phyloP scores from a whole-genome alignment of 768 basidiomycete genomes.

The Tephrocybe rancida region DNA sequence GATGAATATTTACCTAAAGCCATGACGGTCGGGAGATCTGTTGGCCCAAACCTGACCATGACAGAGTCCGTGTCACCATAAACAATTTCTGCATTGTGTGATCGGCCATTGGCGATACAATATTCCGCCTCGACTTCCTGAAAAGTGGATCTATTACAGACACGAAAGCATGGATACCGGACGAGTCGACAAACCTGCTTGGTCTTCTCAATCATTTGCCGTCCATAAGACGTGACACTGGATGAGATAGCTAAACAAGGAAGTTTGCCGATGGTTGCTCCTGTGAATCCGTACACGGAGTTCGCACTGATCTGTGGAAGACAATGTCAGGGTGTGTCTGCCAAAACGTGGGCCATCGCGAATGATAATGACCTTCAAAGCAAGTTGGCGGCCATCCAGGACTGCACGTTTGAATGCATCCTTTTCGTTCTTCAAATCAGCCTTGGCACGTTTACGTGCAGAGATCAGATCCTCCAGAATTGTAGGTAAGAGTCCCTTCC shows the following conservation, averaged over 20 bases:
- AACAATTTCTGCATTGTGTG: slow-evolving; percentile 90
- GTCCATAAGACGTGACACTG: slow-evolving; percentile 93
- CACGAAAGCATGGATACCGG: background rate
- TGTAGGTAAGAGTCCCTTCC: slow-evolving; percentile 91
- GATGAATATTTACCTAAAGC: slow-evolving; percentile 62
- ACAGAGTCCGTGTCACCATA: slow-evolving; percentile 99
- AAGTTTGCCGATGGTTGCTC: slow-evolving; percentile 95
- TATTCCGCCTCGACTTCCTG: slow-evolving; percentile 92
- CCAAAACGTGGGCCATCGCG: background rate
- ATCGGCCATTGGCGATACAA: slow-evolving; percentile 79
- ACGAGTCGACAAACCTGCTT: slow-evolving; percentile 61
- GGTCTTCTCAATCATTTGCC: slow-evolving; percentile 98
- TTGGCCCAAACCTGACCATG: slow-evolving; percentile 96
- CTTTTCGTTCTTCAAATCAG: slow-evolving; percentile 94
- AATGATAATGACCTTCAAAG: slow-evolving; percentile 71
- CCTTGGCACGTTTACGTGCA: slow-evolving; percentile 93
- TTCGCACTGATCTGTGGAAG: slow-evolving; percentile 87
- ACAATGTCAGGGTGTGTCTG: background rate
- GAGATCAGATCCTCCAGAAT: slow-evolving; percentile 92
- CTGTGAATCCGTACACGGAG: slow-evolving; percentile 98
- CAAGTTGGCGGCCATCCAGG: slow-evolving; percentile 94
- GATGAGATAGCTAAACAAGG: slow-evolving; percentile 97
- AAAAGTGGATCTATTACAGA: background rate
- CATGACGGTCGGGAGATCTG: slow-evolving; percentile 88
- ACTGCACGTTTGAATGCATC: slow-evolving; percentile 98